These are phyloP conservation scores for Phaeosphaeria sp. DNA, from an alignment of 2,329 filamentous ascomycete genomes.

Conservation along the genomic window DNA sequence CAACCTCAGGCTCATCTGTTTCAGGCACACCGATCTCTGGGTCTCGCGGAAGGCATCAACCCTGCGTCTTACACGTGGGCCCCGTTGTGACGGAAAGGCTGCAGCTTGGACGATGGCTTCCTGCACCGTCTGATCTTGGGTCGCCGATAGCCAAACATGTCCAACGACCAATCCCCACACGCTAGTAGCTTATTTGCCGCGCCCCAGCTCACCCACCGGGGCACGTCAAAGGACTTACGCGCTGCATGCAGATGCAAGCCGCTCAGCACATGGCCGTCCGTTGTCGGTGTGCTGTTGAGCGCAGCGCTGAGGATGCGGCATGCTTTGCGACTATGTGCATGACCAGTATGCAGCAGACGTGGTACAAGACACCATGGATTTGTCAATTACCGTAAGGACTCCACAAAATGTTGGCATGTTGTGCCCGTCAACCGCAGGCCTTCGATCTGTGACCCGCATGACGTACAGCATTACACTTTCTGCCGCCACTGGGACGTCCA, in stretches of 20 bases:
- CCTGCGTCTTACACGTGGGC: slow-evolving; percentile 23
- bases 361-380: slow-evolving; percentile 19
- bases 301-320: slow-evolving; percentile 10
- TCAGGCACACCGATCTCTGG: slow-evolving; percentile 16
- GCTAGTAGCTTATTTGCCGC: slow-evolving; percentile 13
- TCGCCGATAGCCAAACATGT: slow-evolving; percentile 4
- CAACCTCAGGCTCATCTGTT: slow-evolving; percentile 13
- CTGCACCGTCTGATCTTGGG: slow-evolving; percentile 11
- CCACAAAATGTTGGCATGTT: neutral
- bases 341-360: slow-evolving; percentile 24
- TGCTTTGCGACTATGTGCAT: slow-evolving; percentile 18
- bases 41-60: slow-evolving; percentile 17
- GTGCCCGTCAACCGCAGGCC: slow-evolving; percentile 12
- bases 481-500: slow-evolving; percentile 11
- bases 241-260: slow-evolving; percentile 19
- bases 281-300: slow-evolving; percentile 9
- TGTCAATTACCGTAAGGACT: slow-evolving; percentile 6
- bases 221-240: slow-evolving; percentile 4
- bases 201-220: slow-evolving; percentile 5
- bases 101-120: slow-evolving; percentile 10
- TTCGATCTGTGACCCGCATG: slow-evolving; percentile 15
- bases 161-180: slow-evolving; percentile 6
- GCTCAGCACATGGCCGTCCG: slow-evolving; percentile 13
- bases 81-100: slow-evolving; percentile 16
- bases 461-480: slow-evolving; percentile 28